Evolutionary conservation across 2,329 filamentous ascomycete genomes (phyloP), one percentile per base, ranked within the genome.

Genomic region (Ophiosphaerella narmari): DNA sequence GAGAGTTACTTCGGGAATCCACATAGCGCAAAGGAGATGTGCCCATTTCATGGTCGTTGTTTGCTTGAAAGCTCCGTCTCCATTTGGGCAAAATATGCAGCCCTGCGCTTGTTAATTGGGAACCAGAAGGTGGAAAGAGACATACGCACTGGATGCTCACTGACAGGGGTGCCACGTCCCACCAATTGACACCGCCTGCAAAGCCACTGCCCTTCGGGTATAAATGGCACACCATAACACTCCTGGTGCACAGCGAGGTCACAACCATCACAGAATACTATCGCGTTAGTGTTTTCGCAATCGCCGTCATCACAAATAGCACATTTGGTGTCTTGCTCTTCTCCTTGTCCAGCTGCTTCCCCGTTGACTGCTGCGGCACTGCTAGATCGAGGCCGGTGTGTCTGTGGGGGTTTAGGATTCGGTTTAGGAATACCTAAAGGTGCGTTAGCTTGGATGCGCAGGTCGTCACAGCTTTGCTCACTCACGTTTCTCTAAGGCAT

Each of bases 231-330:
- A 48, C 94, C 94, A 70, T 99, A 99, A 74, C 94, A 99, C 77
- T 99, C 94, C 73, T 99, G 94, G 74, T 99, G 94, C 8, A 99
- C 94, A 3, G 94, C 94, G 43, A 99, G 79, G 74, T 99, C 95
- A 74, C 94, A 99, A 3, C 94, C 94, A 70, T 99, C 94, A 71
- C 94, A 99, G 70, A 99, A 99, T 18, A 99, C 94, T 66, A 99
- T 99, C 1, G 94, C 94, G 68, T 99, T 99, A 18, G 94, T 95
- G 73, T 99, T 99, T 75, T 99, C 94, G 68, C 94, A 99, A 69
- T 99, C 94, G n/a, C 94, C 94, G 67, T 99, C 94, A 69, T 99
- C 94, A 71, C 94, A 99, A 50, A 99, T 95, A 18, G 91, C 92
- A 70, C 94, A 99, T 74, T 96, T 97, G 63, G 89, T 96, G 73